Conservation (phyloP, 2,329 filamentous ascomycete genomes). For the Rutstroemia sp. region DNA sequence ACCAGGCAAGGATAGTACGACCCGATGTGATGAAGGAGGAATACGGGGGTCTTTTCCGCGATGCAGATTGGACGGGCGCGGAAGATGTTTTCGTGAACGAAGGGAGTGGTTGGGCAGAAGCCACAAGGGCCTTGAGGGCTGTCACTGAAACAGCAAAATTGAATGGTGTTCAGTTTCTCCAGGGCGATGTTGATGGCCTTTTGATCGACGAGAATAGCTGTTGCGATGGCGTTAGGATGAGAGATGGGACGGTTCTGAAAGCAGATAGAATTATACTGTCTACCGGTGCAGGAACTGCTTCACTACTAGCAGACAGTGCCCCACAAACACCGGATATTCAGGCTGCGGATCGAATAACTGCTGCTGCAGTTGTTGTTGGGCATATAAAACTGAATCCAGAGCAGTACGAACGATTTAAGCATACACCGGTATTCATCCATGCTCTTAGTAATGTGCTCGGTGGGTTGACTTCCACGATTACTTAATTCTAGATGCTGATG, state of each 20-base stretch:
- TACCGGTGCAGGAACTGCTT: conserved; percentile 50
- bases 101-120: conserved; percentile 46
- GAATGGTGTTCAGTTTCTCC: conserved; percentile 38
- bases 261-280: conserved; percentile 48
- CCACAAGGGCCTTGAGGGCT: conserved; percentile 36
- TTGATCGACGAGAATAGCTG: conserved; percentile 38
- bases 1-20: conserved; percentile 35
- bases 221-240: conserved; percentile 43
- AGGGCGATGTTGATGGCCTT: conserved; percentile 37
- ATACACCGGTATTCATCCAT: conserved; percentile 48
- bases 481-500: not conserved
- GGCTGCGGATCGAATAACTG: conserved; percentile 44
- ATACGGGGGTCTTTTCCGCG: conserved; percentile 35
- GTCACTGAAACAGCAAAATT: conserved; percentile 37
- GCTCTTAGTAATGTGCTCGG: conserved; percentile 36
- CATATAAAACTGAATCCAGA: conserved; percentile 38
- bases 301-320: conserved; percentile 44
- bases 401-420: conserved; percentile 40
- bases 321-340: conserved; percentile 43
- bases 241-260: conserved; percentile 37
- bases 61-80: conserved; percentile 32
- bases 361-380: conserved; percentile 47
- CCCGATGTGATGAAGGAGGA: conserved; percentile 33
- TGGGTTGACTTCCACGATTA: conserved; percentile 17
- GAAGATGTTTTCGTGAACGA: conserved; percentile 41